Percentiles rank a stretch among this genome's conserved stretches.
Conservation (phyloP, 2,329 filamentous ascomycete species). For the Chaetomium globosum region DNA sequence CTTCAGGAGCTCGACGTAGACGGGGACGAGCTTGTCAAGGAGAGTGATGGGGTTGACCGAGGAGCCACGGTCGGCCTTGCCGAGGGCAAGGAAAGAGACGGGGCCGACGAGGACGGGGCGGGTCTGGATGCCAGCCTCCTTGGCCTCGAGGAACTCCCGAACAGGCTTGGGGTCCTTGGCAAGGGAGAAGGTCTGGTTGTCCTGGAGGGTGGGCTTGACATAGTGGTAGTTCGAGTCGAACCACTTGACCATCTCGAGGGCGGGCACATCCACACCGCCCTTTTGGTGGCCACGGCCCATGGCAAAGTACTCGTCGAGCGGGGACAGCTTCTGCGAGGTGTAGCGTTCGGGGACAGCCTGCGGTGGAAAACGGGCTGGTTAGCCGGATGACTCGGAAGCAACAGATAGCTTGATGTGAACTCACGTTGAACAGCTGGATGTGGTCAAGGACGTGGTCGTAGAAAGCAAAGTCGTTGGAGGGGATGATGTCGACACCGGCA, state of each 20-base stretch:
- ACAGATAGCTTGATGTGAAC: constrained; percentile 42
- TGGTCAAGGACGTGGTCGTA: constrained; percentile 98
- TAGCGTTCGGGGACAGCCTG: constrained; percentile 92
- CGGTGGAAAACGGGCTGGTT: constrained; percentile 17
- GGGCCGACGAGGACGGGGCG: constrained; percentile 94
- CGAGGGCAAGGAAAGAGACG: constrained; percentile 95
- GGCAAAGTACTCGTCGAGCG: constrained; percentile 97
- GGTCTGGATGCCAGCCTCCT: constrained; percentile 91
- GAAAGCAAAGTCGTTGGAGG: constrained; percentile 98
- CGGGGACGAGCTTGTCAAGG: constrained; percentile 87
- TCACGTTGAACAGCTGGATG: constrained; percentile 95
- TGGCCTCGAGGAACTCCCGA: constrained; percentile 91
- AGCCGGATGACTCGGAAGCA: constrained; percentile 22
- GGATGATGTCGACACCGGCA: constrained; percentile 95
- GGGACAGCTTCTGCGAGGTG: constrained; percentile 82
- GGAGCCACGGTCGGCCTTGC: constrained; percentile 96
- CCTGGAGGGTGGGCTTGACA: constrained; percentile 97
- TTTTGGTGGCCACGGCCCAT: constrained; percentile 99
- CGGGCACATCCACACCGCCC: constrained; percentile 87
- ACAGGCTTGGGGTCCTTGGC: constrained; percentile 88
- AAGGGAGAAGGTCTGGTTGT: constrained; percentile 96
- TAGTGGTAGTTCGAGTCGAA: constrained; percentile 99
- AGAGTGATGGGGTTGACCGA: constrained; percentile 90
- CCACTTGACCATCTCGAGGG: constrained; percentile 99
- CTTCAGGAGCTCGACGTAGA: constrained; percentile 90